These are phyloP conservation scores for Colletotrichum scovillei DNA, from an alignment of 2,329 filamentous ascomycete species.

Conservation along the genomic window DNA sequence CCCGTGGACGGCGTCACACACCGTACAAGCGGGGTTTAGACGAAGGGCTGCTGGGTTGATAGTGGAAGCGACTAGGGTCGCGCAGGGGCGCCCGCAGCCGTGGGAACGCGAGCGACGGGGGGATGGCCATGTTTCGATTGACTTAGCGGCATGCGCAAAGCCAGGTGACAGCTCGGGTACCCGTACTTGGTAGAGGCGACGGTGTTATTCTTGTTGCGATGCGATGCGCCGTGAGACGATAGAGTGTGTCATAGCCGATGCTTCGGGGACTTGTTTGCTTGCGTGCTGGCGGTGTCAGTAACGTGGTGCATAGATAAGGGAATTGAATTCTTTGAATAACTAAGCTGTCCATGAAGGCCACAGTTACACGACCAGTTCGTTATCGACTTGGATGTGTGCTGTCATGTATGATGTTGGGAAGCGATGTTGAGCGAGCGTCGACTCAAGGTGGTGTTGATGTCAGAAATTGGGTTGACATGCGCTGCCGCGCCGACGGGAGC, in stretches of 20 bases:
- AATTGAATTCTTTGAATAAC: background rate
- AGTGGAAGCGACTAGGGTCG: slow-evolving; percentile 13
- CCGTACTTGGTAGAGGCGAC: background rate
- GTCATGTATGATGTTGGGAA: background rate
- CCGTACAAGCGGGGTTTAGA: slow-evolving; percentile 31
- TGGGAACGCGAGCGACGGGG: slow-evolving; percentile 25
- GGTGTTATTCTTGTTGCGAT: background rate
- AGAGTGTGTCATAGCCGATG: background rate
- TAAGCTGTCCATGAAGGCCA: background rate
- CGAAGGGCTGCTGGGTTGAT: slow-evolving; percentile 26
- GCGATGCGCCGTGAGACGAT: background rate
- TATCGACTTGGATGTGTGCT: background rate
- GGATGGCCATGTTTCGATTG: slow-evolving; percentile 26
- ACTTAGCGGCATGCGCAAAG: background rate
- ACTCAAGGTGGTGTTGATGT: background rate
- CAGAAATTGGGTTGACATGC: background rate
- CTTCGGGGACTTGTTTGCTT: background rate
- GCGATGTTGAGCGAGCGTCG: background rate
- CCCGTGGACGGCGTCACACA: slow-evolving; percentile 23
- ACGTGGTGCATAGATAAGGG: background rate
- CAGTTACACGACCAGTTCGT: background rate
- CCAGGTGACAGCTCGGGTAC: no score
- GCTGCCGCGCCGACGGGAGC: background rate
- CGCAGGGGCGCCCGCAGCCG: slow-evolving; percentile 28
- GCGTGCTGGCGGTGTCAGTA: background rate